A percentile compares a stretch with the other conserved stretches of the same genome.
phyloP scores from a whole-genome alignment of 2,329 filamentous ascomycete genomes.

The Trichoderma semiorbis region DNA sequence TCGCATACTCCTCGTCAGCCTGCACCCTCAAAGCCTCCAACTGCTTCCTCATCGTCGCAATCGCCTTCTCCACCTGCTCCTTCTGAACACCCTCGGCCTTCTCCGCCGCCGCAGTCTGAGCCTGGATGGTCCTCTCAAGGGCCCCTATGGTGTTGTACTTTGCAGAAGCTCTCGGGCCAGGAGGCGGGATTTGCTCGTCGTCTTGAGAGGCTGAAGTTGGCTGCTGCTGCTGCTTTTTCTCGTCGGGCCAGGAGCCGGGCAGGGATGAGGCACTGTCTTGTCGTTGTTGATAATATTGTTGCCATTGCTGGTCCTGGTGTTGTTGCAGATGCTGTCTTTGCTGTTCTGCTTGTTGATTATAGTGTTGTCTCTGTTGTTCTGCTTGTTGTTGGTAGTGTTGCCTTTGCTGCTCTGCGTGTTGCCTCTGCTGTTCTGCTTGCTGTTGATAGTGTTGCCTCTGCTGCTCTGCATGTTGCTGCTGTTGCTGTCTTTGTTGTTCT shows the following conservation, averaged over 20 bases:
- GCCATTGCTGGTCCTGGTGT: not conserved
- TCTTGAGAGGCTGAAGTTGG: not conserved
- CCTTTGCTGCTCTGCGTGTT: not conserved
- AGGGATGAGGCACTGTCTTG: conserved; percentile 3
- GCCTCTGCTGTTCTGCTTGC: not conserved
- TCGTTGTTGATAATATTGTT: not conserved
- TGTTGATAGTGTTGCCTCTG: not conserved
- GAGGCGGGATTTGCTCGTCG: conserved; percentile 18
- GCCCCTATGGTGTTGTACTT: conserved; percentile 37
- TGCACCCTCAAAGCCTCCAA: conserved; percentile 40
- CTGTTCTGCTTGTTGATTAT: not conserved
- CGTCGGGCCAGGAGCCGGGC: conserved; percentile 36
- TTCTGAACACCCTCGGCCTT: conserved; percentile 23
- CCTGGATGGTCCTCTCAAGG: conserved; percentile 34
- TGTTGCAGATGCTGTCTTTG: not conserved
- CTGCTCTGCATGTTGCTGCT: not conserved
- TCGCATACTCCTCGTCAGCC: conserved; percentile 47
- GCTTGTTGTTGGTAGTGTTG: not conserved
- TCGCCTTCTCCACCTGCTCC: conserved; percentile 31
- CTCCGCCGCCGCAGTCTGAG: conserved; percentile 29
- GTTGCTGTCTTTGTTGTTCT: not conserved
- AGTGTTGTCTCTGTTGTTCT: not conserved
- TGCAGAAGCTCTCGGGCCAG: conserved; percentile 28
- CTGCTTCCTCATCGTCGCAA: conserved; percentile 38
- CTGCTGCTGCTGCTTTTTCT: conserved; percentile 24